phyloP scores from a whole-genome alignment of 208 protist species.

The Acanthamoeba divionensis region DNA sequence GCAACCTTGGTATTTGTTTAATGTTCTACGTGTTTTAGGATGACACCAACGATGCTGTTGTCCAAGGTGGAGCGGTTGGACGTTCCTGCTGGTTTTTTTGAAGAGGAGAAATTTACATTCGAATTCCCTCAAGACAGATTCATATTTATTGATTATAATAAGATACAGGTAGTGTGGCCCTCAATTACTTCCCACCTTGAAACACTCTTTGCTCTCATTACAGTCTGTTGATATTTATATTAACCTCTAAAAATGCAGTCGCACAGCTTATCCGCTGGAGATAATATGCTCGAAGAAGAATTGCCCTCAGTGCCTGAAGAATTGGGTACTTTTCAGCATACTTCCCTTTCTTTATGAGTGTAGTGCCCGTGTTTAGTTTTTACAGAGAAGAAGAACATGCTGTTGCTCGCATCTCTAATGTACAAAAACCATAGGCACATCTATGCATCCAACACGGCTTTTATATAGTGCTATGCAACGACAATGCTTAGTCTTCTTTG shows the following conservation, averaged over 20 bases:
- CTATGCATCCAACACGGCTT: slow-evolving; percentile 3
- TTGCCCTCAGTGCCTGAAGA: background rate
- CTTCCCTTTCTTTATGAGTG: background rate
- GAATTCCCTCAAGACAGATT: background rate
- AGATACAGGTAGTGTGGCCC: background rate
- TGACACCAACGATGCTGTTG: background rate
- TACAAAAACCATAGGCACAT: background rate
- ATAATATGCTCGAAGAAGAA: slow-evolving; percentile 24
- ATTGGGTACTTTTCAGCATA: background rate
- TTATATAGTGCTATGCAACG: background rate
- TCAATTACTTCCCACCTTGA: background rate
- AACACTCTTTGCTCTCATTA: background rate
- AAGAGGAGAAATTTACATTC: slow-evolving; percentile 24
- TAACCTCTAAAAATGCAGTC: background rate
- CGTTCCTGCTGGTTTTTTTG: background rate
- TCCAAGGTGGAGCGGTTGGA: background rate
- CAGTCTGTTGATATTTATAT: background rate
- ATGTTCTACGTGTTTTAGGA: background rate
- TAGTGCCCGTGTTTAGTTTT: no score
- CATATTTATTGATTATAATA: slow-evolving; percentile 9
- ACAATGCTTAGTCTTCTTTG: background rate
- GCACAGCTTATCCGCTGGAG: background rate
- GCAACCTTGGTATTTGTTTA: no score
- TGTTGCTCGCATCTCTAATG: background rate
- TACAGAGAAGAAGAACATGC: no score